Percentiles rank a stretch among this genome's conserved stretches.
Conservation (phyloP, 306 rosid species). For the Echinosophora koreensis region DNA sequence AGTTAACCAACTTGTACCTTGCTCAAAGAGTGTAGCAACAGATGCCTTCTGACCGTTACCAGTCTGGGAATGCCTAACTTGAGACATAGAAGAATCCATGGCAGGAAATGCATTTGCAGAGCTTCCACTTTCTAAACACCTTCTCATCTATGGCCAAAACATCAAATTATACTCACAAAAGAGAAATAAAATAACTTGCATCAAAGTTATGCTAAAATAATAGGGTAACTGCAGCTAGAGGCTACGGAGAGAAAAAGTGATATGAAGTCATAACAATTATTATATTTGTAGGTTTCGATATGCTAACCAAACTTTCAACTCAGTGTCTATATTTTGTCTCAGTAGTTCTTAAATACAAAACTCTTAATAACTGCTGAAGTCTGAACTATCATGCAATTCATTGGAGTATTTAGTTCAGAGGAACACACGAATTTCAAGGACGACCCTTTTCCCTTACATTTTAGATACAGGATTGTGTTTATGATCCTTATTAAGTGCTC, state of each 20-base stretch:
- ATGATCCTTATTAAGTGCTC: not conserved
- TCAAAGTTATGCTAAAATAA: slow-evolving; percentile 7
- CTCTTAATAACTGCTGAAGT: not conserved
- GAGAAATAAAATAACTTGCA: not conserved
- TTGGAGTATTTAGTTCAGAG: not conserved
- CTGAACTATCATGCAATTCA: not conserved
- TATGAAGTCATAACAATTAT: slow-evolving; percentile 5
- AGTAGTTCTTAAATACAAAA: not conserved
- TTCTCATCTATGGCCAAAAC: slow-evolving; percentile 64
- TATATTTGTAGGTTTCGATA: not conserved
- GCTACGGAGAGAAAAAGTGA: slow-evolving; percentile 32
- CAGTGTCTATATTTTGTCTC: slow-evolving; percentile 17
- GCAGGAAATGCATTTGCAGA: slow-evolving; percentile 60
- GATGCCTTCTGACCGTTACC: slow-evolving; percentile 65
- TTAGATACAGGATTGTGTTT: not conserved
- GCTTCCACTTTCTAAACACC: slow-evolving; percentile 60
- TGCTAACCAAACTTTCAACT: slow-evolving; percentile 5
- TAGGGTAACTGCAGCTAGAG: not conserved
- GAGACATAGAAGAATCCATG: slow-evolving; percentile 65
- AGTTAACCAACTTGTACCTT: slow-evolving; percentile 54
- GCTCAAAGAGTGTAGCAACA: slow-evolving; percentile 71
- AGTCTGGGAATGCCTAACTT: slow-evolving; percentile 56
- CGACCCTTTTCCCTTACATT: not conserved
- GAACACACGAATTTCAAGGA: not conserved
- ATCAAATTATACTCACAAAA: not conserved